A percentile compares a stretch with the other conserved stretches of the same genome.
Evolutionary conservation across 2,329 filamentous ascomycete species (phyloP).

Genomic region (Stagonosporopsis tanaceti): DNA sequence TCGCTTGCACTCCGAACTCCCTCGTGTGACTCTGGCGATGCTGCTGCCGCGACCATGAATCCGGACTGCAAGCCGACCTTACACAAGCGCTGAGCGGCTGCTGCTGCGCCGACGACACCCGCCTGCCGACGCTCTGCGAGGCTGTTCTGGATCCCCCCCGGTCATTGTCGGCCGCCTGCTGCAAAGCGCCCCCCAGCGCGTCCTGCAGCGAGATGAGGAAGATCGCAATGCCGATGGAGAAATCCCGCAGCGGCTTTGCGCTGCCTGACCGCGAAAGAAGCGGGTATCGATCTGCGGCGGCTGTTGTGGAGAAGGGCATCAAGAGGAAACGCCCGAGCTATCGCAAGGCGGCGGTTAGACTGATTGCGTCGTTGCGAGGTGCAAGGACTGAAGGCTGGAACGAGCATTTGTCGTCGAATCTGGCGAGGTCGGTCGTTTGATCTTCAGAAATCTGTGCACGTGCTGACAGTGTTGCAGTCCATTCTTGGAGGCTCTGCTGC

Average conservation of each 20-base stretch:
- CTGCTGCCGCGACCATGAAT: slow-evolving; percentile 18
- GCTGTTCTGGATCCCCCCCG: slow-evolving; percentile 11
- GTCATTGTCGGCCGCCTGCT: slow-evolving; percentile 21
- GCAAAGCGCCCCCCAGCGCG: slow-evolving; percentile 1
- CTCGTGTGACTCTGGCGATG: slow-evolving; percentile 17
- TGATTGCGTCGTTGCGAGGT: slow-evolving; percentile 44
- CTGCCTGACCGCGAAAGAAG: slow-evolving; percentile 28
- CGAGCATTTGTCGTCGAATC: slow-evolving; percentile 27
- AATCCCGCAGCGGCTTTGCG: slow-evolving; percentile 33
- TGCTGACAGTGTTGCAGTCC: slow-evolving; percentile 26
- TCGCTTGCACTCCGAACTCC: slow-evolving; percentile 7
- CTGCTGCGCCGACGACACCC: slow-evolving; percentile 8
- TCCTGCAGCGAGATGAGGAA: slow-evolving; percentile 19
- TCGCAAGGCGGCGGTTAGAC: slow-evolving; percentile 41
- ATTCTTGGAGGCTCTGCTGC: slow-evolving; percentile 43
- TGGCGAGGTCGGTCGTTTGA: slow-evolving; percentile 35
- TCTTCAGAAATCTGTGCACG: background rate
- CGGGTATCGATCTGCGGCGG: slow-evolving; percentile 23
- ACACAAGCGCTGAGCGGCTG: slow-evolving; percentile 21
- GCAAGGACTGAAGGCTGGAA: slow-evolving; percentile 35
- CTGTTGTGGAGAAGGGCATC: slow-evolving; percentile 25
- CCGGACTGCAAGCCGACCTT: slow-evolving; percentile 6
- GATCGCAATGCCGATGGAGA: slow-evolving; percentile 31
- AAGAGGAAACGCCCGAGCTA: slow-evolving; percentile 43
- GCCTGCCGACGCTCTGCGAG: background rate